These are phyloP conservation scores for Phoenix dactylifera DNA, from an alignment of 176 grass and related monocot species.

Conservation along the genomic window DNA sequence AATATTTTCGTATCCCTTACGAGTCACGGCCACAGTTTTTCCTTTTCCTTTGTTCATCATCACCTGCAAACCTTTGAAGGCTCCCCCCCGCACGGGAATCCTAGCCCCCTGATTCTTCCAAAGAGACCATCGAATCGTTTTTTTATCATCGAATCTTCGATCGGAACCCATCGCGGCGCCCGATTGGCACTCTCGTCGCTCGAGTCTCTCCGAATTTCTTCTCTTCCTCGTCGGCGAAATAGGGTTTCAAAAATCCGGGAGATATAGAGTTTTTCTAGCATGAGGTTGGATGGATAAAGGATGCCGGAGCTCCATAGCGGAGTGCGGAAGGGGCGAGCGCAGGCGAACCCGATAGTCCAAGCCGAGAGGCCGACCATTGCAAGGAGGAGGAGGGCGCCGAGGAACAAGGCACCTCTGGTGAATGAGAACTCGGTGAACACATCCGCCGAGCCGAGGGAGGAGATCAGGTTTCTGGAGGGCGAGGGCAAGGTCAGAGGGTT, in stretches of 20 bases:
- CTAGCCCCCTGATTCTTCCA: neutral
- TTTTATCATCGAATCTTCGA: neutral
- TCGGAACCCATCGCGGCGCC: neutral
- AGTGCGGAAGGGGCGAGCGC: no score
- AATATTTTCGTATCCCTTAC: no score
- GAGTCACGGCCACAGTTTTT: no score
- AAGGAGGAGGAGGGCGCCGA: slow-evolving; percentile 29
- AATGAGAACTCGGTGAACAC: slow-evolving; percentile 11
- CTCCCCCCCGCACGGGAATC: neutral
- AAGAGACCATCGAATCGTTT: neutral
- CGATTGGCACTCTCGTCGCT: neutral
- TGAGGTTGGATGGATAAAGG: slow-evolving; percentile 35
- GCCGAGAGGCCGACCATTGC: no score
- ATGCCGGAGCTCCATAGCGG: slow-evolving; percentile 56
- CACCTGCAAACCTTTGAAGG: no score
- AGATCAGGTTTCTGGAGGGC: slow-evolving; percentile 38
- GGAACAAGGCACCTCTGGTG: slow-evolving; percentile 21
- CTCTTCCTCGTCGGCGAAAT: neutral
- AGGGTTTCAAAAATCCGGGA: no score
- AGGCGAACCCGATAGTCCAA: no score
- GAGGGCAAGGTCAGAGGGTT: slow-evolving; percentile 19
- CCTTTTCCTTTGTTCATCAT: no score
- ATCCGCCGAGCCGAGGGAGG: slow-evolving; percentile 27
- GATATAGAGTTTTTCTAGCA: slow-evolving; percentile 11
- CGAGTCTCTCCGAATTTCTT: neutral